Base-by-base conservation (phyloP, 352 stramenopile genomes). In the Pythium pectinolyticum region DNA sequence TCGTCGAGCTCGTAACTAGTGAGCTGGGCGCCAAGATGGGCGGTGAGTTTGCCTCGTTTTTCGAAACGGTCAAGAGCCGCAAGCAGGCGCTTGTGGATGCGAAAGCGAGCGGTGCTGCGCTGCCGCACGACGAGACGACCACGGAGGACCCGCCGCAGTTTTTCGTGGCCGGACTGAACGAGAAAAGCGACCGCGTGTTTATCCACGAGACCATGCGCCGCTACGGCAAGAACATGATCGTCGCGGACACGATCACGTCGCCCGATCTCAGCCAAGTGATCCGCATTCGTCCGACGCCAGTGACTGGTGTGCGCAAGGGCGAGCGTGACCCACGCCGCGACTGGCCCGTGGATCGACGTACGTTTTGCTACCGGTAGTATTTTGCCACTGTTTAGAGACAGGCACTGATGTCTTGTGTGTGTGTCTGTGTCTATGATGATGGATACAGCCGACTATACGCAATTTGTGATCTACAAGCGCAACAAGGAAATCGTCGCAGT, bases 391-490 rank as follows among this genome's bases (percentile, higher is more conserved):
- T 39, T 8, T 12, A 28, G 22, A 28, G 25, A 24, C n/a, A 25
- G 24, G 32, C 25, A n/a, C 37, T 32, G 20, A n/a, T 57, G 19
- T 32, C 37, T 32, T 5, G n/a, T 59, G 12, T 12, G 17, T 49
- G 20, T 54, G 24, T 52, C 6, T 40, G 43, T 61, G 20, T 54
- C 43, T 9, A 84, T 77, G 17, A 19, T 22, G 28, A 11, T 15
- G 69, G 81, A 74, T 39, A 40, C 56, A 82, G 88, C 87, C 58
- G 83, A 98, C 46, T 99, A 94, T 76, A 71, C 98, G 46, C 82
- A 93, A 63, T 98, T 99, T 74, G 92, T 98, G 34, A 66, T 99
- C 19, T 98, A 98, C 82, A 98, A 98, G 73, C 91, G 97, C 64
- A 99, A 99, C 74, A 92, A 94, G 57, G 96, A 98, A 32, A 98